Evolutionary conservation across 2,329 filamentous ascomycete genomes (phyloP).

Genomic region (Exserohilum rostratum): DNA sequence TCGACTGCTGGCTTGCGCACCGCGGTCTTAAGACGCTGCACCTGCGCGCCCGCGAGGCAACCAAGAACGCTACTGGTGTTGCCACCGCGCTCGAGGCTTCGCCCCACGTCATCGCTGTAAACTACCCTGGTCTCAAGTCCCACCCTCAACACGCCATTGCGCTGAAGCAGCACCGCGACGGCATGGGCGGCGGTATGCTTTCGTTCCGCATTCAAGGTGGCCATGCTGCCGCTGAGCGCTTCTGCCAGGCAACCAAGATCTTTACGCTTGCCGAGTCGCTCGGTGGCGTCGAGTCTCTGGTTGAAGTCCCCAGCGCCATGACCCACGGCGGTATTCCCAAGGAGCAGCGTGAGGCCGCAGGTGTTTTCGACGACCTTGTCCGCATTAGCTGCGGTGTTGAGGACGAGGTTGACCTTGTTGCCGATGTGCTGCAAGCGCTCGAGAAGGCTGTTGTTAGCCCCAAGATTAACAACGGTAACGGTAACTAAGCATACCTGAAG

Average conservation of each 20-base stretch:
- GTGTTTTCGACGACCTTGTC: slow-evolving; percentile 93
- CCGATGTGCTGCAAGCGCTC: slow-evolving; percentile 82
- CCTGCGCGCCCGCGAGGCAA: slow-evolving; percentile 85
- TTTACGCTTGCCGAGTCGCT: slow-evolving; percentile 93
- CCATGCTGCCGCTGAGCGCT: slow-evolving; percentile 81
- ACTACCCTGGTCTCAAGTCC: slow-evolving; percentile 90
- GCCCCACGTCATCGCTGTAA: slow-evolving; percentile 83
- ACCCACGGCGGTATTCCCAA: slow-evolving; percentile 94
- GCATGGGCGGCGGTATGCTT: slow-evolving; percentile 96
- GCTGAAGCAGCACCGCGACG: slow-evolving; percentile 87
- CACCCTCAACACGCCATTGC: slow-evolving; percentile 88
- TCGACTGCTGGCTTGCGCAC: slow-evolving; percentile 98
- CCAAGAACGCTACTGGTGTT: slow-evolving; percentile 77
- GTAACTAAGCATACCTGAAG: no score
- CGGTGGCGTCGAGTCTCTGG: slow-evolving; percentile 88
- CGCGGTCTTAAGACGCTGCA: slow-evolving; percentile 96
- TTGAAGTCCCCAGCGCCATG: slow-evolving; percentile 94
- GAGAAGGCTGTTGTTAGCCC: slow-evolving; percentile 70
- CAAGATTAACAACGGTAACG: slow-evolving; percentile 49
- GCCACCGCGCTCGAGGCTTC: slow-evolving; percentile 79
- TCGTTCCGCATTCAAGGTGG: slow-evolving; percentile 93
- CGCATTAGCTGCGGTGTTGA: slow-evolving; percentile 93
- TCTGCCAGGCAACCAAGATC: slow-evolving; percentile 87
- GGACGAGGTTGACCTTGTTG: slow-evolving; percentile 81
- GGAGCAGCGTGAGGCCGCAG: slow-evolving; percentile 87